These are phyloP conservation scores for Neonectria magnoliae DNA, from an alignment of 2,329 filamentous ascomycete species.

Conservation along the genomic window DNA sequence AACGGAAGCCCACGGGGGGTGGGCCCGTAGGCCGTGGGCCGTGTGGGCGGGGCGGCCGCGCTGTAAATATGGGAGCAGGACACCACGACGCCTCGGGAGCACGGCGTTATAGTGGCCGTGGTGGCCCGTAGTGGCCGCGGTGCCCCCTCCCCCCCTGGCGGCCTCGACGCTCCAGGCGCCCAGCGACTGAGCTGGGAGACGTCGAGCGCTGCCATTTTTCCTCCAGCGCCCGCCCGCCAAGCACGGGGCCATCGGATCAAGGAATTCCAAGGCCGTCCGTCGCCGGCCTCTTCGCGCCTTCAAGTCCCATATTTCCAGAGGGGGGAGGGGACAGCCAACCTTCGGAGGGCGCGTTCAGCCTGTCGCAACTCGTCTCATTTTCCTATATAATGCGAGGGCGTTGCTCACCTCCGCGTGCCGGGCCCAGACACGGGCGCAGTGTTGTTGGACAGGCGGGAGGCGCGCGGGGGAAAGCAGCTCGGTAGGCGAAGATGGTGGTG, in stretches of 20 bases:
- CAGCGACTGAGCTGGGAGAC: background rate
- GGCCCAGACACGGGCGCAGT: background rate
- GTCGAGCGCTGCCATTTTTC: background rate
- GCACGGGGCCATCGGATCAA: conserved; percentile 20
- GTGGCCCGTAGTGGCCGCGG: conserved; percentile 17
- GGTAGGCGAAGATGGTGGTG: background rate
- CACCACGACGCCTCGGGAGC: conserved; percentile 2
- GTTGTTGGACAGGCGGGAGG: background rate
- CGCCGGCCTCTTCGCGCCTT: background rate
- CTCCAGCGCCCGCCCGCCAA: conserved; percentile 10
- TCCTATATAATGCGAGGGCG: background rate
- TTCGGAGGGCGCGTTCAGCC: background rate
- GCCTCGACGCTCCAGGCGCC: background rate
- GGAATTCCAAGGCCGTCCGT: background rate
- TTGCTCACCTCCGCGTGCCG: background rate
- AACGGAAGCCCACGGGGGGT: conserved; percentile 26
- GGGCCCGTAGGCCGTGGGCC: conserved; percentile 24
- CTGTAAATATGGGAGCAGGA: conserved; percentile 6
- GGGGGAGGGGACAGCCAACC: background rate
- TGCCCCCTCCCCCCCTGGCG: background rate
- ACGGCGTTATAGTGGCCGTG: conserved; percentile 14
- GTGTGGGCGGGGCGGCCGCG: conserved; percentile 17
- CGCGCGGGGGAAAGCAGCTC: background rate
- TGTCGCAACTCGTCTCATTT: background rate
- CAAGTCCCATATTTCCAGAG: background rate